Evolutionary conservation across 345 rosid genomes (phyloP).

Genomic region (Salix viminalis): DNA sequence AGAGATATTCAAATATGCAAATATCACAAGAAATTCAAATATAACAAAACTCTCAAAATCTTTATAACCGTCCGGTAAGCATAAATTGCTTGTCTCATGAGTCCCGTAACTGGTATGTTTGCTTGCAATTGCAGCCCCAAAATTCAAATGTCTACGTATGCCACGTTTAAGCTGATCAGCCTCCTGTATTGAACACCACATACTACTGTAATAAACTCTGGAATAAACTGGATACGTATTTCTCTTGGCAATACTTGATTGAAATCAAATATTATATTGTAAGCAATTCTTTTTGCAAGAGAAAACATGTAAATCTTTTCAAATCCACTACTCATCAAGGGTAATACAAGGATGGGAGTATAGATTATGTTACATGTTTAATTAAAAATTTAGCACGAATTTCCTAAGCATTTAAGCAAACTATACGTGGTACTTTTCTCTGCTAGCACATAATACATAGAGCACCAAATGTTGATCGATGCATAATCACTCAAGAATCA

Average conservation of each 20-base stretch:
- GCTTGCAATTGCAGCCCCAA: slow-evolving; percentile 14
- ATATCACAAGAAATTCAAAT: neutral
- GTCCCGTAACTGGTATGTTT: neutral
- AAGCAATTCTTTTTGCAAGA: neutral
- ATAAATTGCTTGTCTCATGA: neutral
- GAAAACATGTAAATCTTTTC: neutral
- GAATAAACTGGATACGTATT: neutral
- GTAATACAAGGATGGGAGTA: neutral
- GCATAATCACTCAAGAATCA: neutral
- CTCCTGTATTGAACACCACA: slow-evolving; percentile 8
- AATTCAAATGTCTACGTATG: slow-evolving; percentile 35
- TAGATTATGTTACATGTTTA: neutral
- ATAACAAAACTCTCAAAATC: too few relatives aligned
- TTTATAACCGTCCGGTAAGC: neutral
- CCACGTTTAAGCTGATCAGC: slow-evolving; percentile 19
- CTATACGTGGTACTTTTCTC: neutral
- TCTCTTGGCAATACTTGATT: neutral
- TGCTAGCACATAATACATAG: neutral
- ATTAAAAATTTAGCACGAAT: neutral
- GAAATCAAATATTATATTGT: neutral
- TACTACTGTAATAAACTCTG: neutral
- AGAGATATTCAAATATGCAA: neutral
- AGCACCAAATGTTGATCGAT: neutral
- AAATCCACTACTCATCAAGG: neutral
- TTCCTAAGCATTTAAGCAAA: neutral